These are phyloP conservation scores for Echium plantagineum DNA, from an alignment of 257 asterid genomes.

Conservation along the genomic window DNA sequence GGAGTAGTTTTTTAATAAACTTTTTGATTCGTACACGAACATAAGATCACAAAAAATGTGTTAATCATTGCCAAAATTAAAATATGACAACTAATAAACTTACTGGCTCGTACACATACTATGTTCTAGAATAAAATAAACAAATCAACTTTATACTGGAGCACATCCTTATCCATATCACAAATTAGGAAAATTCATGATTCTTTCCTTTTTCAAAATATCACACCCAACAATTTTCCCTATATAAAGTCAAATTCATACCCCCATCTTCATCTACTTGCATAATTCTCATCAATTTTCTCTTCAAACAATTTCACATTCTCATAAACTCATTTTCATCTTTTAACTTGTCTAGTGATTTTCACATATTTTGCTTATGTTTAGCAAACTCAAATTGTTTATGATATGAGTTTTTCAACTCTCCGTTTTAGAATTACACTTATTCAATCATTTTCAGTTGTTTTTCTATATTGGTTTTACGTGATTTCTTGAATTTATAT, in stretches of 20 bases:
- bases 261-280: slow-evolving; percentile 7
- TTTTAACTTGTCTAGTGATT: too few relatives aligned
- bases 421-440: slow-evolving; percentile 28
- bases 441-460: slow-evolving; percentile 45
- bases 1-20: too few relatives aligned
- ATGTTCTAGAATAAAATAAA: not conserved
- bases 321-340: not conserved
- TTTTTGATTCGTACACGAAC: too few relatives aligned
- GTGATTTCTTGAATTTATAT: slow-evolving; percentile 24
- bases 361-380: slow-evolving; percentile 9
- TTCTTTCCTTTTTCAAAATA: slow-evolving; percentile 15
- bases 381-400: not conserved
- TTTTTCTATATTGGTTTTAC: slow-evolving; percentile 46
- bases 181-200: slow-evolving; percentile 7
- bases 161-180: not conserved
- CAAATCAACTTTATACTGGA: not conserved
- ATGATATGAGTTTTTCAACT: slow-evolving; percentile 24
- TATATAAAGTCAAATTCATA: slow-evolving; percentile 19
- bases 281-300: slow-evolving; percentile 7
- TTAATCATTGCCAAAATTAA: too few relatives aligned
- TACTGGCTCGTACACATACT: too few relatives aligned
- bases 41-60: too few relatives aligned
- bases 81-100: too few relatives aligned
- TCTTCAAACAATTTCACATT: not conserved
- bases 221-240: slow-evolving; percentile 8